Percentiles rank a stretch among this genome's conserved stretches.
phyloP scores from a whole-genome alignment of 768 basidiomycete genomes.

The Lactifluus pinguis region DNA sequence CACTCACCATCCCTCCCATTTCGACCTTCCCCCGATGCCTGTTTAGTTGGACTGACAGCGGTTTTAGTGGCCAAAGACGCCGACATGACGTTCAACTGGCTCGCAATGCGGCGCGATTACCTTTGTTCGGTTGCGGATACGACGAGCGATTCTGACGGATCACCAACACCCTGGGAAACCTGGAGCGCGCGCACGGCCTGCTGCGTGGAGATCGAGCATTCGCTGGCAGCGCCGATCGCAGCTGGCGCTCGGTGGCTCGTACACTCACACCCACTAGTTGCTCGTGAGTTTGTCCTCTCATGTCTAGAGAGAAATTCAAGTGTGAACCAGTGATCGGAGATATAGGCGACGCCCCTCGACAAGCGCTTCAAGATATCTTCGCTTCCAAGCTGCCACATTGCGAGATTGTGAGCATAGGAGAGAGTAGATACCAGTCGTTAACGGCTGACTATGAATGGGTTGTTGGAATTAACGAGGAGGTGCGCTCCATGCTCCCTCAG shows the following conservation, averaged over 20 bases:
- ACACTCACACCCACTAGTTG: background rate
- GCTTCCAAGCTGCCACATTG: background rate
- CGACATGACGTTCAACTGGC: background rate
- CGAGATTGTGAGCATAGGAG: slow-evolving; percentile 2
- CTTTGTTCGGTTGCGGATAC: background rate
- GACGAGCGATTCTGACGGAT: background rate
- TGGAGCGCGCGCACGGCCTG: slow-evolving; percentile 1
- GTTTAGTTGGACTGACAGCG: slow-evolving; percentile 7
- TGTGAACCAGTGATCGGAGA: background rate
- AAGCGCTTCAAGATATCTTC: background rate
- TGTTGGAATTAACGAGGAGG: slow-evolving; percentile 8
- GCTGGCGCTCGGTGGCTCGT: slow-evolving; percentile 13
- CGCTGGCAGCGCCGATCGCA: background rate
- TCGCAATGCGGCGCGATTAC: slow-evolving; percentile 5
- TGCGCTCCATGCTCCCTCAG: background rate
- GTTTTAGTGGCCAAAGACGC: background rate
- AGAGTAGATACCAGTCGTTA: slow-evolving; percentile 11
- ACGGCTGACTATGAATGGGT: slow-evolving; percentile 16
- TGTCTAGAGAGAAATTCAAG: background rate
- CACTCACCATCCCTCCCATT: slow-evolving; percentile 9
- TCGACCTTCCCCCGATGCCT: slow-evolving; percentile 4
- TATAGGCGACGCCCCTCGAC: background rate
- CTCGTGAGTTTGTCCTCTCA: slow-evolving; percentile 8
- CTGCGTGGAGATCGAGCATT: slow-evolving; percentile 11
- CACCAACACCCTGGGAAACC: slow-evolving; percentile 6